Evolutionary conservation across 2,329 filamentous ascomycete species (phyloP), one percentile per base, ranked within the genome.

Genomic region (Emericellopsis cladophorae): DNA sequence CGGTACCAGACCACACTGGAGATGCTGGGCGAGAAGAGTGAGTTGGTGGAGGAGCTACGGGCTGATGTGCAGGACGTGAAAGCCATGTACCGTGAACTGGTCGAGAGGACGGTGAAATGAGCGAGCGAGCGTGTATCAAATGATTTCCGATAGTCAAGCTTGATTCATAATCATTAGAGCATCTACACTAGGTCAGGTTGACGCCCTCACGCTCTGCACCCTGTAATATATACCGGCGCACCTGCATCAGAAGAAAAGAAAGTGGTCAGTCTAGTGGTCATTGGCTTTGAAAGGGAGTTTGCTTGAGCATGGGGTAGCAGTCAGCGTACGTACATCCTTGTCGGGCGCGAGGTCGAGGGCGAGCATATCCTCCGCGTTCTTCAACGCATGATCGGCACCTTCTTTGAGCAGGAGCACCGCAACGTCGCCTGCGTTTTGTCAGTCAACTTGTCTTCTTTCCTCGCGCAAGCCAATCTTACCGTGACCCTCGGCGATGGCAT

Each of bases 1-100:
- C 72, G 90, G 51, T 95, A 96, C 57, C 80, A 94, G 56, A 92
- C 88, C 12, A 93, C 87, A 44, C 68, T 98, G 40, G 89, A 96
- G 65, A 81, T 96, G 78, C 65, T 98, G 42, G 92, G 92, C 2
- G 92, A 98, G 73, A 95, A 95, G 74, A 95, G 87, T 59, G 92
- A 98, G 68, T 67, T 83, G 54, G 89, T 95, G 2, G 88, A 95
- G 55, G 92, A 98, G 68, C 66, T 98, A 49, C 79, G 73, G 59
- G 81, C 84, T 11, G 92, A 96, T 67, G 84, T 98, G 40, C 70
- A 79, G 48, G 92, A 98, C 67, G 72, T 98, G 58, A 98, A 98
- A 68, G 82, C 81, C 54, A 95, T 98, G 73, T 96, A 96, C 66
- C 78, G 87, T 49, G 90, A 96, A 56, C 64, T 98, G 58, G 84